A percentile compares a stretch with the other conserved stretches of the same genome.
phyloP scores from a whole-genome alignment of 116 monocot genomes.

The Iris pallida region DNA sequence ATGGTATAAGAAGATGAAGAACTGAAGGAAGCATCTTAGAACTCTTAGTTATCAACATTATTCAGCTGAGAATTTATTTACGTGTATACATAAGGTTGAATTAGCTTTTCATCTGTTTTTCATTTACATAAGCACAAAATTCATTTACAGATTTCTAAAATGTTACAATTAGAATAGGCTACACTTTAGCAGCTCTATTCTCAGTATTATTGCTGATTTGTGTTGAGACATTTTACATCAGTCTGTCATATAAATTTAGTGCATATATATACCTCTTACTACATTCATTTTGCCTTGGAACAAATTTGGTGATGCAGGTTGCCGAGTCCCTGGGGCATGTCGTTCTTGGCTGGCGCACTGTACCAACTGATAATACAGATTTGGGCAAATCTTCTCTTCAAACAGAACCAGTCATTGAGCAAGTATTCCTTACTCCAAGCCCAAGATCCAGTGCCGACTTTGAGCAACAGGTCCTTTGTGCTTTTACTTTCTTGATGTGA shows the following conservation, averaged over 20 bases:
- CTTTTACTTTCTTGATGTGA: background rate
- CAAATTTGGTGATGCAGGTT: slow-evolving; percentile 45
- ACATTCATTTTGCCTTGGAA: background rate
- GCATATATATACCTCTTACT: too few relatives aligned
- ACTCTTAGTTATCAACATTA: too few relatives aligned
- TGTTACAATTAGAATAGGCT: too few relatives aligned
- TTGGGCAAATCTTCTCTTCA: slow-evolving; percentile 82
- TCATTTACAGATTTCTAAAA: background rate
- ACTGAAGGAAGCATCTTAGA: too few relatives aligned
- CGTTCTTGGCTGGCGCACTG: slow-evolving; percentile 92
- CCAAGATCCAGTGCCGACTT: slow-evolving; percentile 62
- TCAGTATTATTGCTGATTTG: background rate
- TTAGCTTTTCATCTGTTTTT: background rate
- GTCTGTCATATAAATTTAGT: background rate
- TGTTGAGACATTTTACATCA: background rate
- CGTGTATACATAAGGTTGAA: too few relatives aligned
- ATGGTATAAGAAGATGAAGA: too few relatives aligned
- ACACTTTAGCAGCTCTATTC: background rate
- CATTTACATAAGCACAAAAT: background rate
- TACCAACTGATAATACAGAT: slow-evolving; percentile 85
- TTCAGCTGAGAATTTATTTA: too few relatives aligned
- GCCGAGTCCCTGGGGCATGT: slow-evolving; percentile 94
- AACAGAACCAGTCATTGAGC: slow-evolving; percentile 93
- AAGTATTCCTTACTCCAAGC: slow-evolving; percentile 83
- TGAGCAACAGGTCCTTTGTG: slow-evolving; percentile 82